These are phyloP conservation scores for Coemansia sp. DNA, from an alignment of 192 early-diverging fungal genomes.

Conservation along the genomic window DNA sequence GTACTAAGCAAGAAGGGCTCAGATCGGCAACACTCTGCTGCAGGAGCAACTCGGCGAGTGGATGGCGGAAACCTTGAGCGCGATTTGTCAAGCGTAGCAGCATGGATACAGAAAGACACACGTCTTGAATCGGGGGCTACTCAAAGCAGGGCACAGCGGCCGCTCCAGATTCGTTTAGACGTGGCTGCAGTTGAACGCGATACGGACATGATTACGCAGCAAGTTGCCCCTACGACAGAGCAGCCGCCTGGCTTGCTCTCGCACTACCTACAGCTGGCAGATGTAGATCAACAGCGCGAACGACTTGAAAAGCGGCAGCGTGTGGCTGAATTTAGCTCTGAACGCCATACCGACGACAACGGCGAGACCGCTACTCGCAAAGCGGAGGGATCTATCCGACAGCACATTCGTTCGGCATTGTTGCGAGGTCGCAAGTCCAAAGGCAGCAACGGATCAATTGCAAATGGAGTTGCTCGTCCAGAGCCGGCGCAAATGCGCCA, in stretches of 20 bases:
- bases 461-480: slow-evolving; percentile 1
- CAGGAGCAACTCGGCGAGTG: neutral
- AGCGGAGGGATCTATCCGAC: neutral
- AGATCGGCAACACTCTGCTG: neutral
- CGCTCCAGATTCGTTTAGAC: slow-evolving; percentile 29
- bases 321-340: neutral
- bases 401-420: slow-evolving; percentile 9
- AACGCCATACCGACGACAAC: neutral
- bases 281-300: slow-evolving; percentile 31
- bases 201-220: neutral
- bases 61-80: neutral
- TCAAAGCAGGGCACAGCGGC: slow-evolving; percentile 14
- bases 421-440: neutral
- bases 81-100: slow-evolving; percentile 12
- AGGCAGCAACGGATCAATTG: neutral
- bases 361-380: neutral
- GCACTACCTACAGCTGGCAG: slow-evolving; percentile 34
- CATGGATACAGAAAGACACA: neutral
- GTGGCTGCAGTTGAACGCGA: slow-evolving; percentile 23
- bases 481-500: neutral
- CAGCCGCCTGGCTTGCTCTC: slow-evolving; percentile 18
- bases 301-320: slow-evolving; percentile 6
- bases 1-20: neutral
- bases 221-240: neutral
- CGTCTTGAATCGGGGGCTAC: neutral